Base-by-base conservation (phyloP, 2,329 filamentous ascomycete genomes). In the Tolypocladium inflatum region DNA sequence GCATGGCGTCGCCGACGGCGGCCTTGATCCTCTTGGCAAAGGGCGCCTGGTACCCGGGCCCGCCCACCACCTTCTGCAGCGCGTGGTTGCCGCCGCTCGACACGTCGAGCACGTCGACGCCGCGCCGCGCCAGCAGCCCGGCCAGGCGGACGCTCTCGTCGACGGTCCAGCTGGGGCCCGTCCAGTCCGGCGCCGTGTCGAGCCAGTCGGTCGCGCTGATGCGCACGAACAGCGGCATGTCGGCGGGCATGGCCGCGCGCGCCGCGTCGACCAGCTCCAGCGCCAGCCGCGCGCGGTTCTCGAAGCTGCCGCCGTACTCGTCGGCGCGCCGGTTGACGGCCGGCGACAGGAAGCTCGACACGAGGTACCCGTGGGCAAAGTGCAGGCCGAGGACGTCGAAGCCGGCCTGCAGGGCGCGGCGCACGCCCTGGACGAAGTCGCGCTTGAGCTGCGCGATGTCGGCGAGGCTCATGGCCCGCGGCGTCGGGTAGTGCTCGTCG, bases 141-240 rank as follows among this genome's bases (percentile, higher is more conserved):
- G 89, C 86, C 1, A 94, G 79, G 54, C 76, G 76, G 37, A 84
- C 77, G 0, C 84, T 85, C 57, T 93, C 80, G 19, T 84, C 79
- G 2, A 83, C 63, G 0, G 80, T 87, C 89, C 90, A 94, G 65
- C 80, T 83, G 63, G 85, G 80, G 13, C 77, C 74, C 23, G 78
- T 70, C 41, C 76, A 78, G 10, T 77, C 75, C 1, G 77, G 77
- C 54, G 80, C 78, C 58, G 80, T 76, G 59, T 91, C 86, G 0
- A 92, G 78, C 87, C 87, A 91, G 66, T 93, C 89, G 0, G 85
- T 86, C 0, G 86, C 87, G n/a, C 82, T 86, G 63, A 93, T 81
- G 30, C 90, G 83, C 13, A 90, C 75, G 67, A 92, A 86, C 0
- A 93, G 75, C 0, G 90, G 90, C 82, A 88, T 89, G 1, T 83